These are phyloP conservation scores for Phialophora chinensis DNA, from an alignment of 2,329 filamentous ascomycete genomes.

Conservation along the genomic window DNA sequence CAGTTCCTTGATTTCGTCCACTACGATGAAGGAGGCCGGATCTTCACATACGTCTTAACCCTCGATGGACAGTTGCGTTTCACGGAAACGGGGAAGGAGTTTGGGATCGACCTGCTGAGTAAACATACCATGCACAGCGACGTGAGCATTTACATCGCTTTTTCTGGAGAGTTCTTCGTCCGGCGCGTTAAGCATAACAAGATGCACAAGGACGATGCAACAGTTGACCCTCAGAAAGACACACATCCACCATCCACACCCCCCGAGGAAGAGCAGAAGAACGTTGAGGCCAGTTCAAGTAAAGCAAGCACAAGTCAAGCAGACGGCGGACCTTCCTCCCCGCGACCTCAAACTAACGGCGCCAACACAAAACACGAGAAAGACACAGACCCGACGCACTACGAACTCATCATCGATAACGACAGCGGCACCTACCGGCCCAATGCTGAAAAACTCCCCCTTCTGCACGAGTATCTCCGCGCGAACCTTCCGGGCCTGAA, in stretches of 20 bases:
- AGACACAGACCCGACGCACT: constrained; percentile 63
- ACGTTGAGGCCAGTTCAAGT: constrained; percentile 25
- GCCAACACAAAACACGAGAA: not conserved
- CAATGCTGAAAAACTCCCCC: constrained; percentile 74
- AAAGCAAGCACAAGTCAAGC: not conserved
- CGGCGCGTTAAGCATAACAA: constrained; percentile 66
- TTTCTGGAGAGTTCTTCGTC: constrained; percentile 91
- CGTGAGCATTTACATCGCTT: constrained; percentile 88
- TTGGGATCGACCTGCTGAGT: constrained; percentile 87
- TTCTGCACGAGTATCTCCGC: constrained; percentile 72
- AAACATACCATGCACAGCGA: constrained; percentile 98
- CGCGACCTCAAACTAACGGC: not conserved
- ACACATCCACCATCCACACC: constrained; percentile 54
- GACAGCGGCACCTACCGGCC: constrained; percentile 93
- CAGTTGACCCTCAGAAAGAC: constrained; percentile 44
- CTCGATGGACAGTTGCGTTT: constrained; percentile 86
- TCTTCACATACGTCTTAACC: constrained; percentile 91
- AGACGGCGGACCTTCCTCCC: constrained; percentile 4
- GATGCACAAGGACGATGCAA: constrained; percentile 41
- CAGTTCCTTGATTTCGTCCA: constrained; percentile 87
- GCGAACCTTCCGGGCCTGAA: constrained; percentile 78
- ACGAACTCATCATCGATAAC: constrained; percentile 92
- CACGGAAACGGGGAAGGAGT: constrained; percentile 94
- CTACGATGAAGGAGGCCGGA: constrained; percentile 80
- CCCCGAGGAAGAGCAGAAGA: constrained; percentile 48